Conservation (phyloP, 208 protist genomes). For the Trypanosoma congolense region DNA sequence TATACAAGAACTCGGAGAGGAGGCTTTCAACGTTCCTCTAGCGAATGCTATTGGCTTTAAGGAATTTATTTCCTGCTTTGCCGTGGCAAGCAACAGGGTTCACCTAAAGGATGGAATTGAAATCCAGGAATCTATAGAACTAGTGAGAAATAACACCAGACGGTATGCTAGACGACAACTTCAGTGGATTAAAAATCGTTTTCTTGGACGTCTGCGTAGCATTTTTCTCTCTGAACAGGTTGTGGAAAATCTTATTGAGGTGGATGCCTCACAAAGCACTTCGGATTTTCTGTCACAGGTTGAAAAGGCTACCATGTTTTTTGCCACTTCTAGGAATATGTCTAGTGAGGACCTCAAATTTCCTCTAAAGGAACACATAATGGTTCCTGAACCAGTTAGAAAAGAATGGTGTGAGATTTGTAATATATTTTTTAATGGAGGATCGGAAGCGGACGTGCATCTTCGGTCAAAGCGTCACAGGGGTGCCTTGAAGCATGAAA, state of each 20-base stretch:
- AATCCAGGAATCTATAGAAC: constrained; percentile 32
- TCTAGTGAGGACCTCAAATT: constrained; percentile 10
- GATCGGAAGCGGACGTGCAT: constrained; percentile 45
- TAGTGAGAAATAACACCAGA: constrained; percentile 66
- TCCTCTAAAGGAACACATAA: constrained; percentile 13
- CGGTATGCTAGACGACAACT: constrained; percentile 77
- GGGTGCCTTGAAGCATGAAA: constrained; percentile 36
- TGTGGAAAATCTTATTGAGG: constrained; percentile 28
- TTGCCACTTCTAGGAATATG: background rate
- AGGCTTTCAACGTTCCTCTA: constrained; percentile 54
- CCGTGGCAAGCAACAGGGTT: constrained; percentile 3
- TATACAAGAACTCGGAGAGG: constrained; percentile 17
- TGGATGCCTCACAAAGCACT: constrained; percentile 17
- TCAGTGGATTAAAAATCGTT: constrained; percentile 74
- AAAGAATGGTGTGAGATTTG: constrained; percentile 60
- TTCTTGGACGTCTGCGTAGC: constrained; percentile 33
- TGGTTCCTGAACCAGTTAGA: constrained; percentile 21
- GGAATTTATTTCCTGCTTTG: constrained; percentile 42
- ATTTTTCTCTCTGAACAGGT: constrained; percentile 11
- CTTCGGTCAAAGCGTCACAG: constrained; percentile 63
- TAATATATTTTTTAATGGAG: constrained; percentile 44
- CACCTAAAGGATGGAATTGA: constrained; percentile 9
- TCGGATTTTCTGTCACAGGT: constrained; percentile 15
- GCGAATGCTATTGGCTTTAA: constrained; percentile 77
- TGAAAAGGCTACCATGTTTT: constrained; percentile 12